A percentile compares a stretch with the other conserved stretches of the same genome.
Conservation (phyloP, 257 asterid genomes). For the Solanum virginianum region DNA sequence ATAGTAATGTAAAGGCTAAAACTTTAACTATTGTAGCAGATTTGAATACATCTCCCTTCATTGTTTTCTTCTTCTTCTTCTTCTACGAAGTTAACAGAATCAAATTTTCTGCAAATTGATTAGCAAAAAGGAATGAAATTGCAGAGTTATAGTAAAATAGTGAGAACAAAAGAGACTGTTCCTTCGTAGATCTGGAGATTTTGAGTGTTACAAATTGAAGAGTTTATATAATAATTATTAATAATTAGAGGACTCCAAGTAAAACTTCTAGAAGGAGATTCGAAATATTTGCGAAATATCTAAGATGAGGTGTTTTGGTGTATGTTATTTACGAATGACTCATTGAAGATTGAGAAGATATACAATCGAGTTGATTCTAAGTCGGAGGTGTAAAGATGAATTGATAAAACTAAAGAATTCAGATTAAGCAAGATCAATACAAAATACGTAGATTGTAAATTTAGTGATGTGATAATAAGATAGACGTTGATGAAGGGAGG, state of each 20-base stretch:
- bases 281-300: too few relatives aligned
- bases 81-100: background rate
- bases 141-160: background rate
- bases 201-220: background rate
- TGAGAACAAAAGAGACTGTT: background rate
- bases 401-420: too few relatives aligned
- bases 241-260: background rate
- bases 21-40: conserved; percentile 32
- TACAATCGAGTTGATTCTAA: too few relatives aligned
- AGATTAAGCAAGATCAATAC: too few relatives aligned
- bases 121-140: background rate
- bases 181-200: background rate
- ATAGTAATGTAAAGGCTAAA: conserved; percentile 33
- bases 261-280: too few relatives aligned
- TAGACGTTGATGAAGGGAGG: too few relatives aligned
- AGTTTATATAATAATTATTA: background rate
- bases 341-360: too few relatives aligned
- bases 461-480: too few relatives aligned
- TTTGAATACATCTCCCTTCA: conserved; percentile 48
- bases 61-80: background rate
- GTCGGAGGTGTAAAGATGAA: too few relatives aligned
- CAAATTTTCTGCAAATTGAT: background rate
- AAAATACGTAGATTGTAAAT: too few relatives aligned
- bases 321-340: too few relatives aligned
- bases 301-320: too few relatives aligned